Conservation (phyloP, 2,329 filamentous ascomycete species). For the Alternaria postmessia region DNA sequence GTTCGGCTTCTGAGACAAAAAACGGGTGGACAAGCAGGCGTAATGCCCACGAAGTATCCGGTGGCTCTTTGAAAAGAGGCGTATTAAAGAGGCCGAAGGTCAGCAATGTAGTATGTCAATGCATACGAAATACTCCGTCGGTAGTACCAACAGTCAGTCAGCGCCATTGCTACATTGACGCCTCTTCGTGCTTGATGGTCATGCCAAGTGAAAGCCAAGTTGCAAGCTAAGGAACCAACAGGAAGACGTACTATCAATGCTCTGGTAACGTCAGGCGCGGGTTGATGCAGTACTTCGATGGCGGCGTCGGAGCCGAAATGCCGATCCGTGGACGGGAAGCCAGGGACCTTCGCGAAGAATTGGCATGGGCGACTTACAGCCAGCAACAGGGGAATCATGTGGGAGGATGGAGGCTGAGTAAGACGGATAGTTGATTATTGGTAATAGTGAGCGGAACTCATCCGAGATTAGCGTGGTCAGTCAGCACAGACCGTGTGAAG, state of each 20-base stretch:
- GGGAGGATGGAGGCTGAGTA: slow-evolving; percentile 27
- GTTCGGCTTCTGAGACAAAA: slow-evolving; percentile 3
- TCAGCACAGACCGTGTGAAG: slow-evolving; percentile 11
- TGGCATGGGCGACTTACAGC: slow-evolving; percentile 8
- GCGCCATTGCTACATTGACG: slow-evolving; percentile 23
- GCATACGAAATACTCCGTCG: slow-evolving; percentile 15
- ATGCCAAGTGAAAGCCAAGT: slow-evolving; percentile 1
- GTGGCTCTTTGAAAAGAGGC: not conserved
- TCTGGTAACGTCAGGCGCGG: slow-evolving; percentile 21
- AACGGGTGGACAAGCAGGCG: slow-evolving; percentile 7
- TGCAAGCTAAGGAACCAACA: slow-evolving; percentile 1
- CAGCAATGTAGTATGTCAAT: slow-evolving; percentile 14
- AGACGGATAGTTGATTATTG: slow-evolving; percentile 28
- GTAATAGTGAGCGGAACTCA: slow-evolving; percentile 18
- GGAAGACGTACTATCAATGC: slow-evolving; percentile 12
- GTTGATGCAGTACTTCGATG: slow-evolving; percentile 5
- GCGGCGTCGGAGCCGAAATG: not conserved
- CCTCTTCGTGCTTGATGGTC: slow-evolving; percentile 9
- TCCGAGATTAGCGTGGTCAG: slow-evolving; percentile 21
- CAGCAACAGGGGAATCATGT: slow-evolving; percentile 12
- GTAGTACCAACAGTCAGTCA: slow-evolving; percentile 16
- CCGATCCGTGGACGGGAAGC: slow-evolving; percentile 4
- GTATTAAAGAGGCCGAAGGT: not conserved
- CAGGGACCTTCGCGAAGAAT: slow-evolving; percentile 2
- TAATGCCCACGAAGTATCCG: slow-evolving; percentile 2